Evolutionary conservation across 2,329 filamentous ascomycete genomes (phyloP).

Genomic region (Neopestalotiopsis sp.): DNA sequence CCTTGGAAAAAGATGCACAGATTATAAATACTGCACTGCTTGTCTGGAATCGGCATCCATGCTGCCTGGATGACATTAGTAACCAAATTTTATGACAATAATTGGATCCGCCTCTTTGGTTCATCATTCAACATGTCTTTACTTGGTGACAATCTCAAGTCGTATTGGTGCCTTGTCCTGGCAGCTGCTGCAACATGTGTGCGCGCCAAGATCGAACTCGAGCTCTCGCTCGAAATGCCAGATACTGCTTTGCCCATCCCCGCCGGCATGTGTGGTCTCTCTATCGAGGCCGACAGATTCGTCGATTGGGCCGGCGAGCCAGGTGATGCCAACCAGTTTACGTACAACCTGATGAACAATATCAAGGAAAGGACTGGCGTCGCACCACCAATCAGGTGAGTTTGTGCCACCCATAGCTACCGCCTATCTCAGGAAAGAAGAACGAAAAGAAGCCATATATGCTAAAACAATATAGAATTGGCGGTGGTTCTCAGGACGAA

Average conservation of each 20-base stretch:
- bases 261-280: not conserved
- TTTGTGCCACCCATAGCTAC: not conserved
- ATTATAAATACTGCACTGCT: not conserved
- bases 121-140: not conserved
- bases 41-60: not conserved
- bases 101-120: not conserved
- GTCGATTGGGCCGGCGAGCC: not conserved
- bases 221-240: not conserved
- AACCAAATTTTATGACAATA: not conserved
- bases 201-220: not conserved
- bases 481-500: not conserved
- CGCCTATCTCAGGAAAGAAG: not conserved
- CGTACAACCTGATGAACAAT: not conserved
- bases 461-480: not conserved
- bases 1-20: not conserved
- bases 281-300: not conserved
- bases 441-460: not conserved
- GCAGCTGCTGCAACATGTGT: not conserved
- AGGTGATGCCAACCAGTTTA: not conserved
- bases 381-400: not conserved
- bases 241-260: not conserved
- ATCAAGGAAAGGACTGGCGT: not conserved
- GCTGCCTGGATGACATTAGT: not conserved
- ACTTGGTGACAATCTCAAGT: not conserved
- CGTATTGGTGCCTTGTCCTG: not conserved